Percentiles rank a stretch among this genome's conserved stretches.
phyloP scores from a whole-genome alignment of 2,329 filamentous ascomycete genomes.

The Hymenoscyphus fructigenus region DNA sequence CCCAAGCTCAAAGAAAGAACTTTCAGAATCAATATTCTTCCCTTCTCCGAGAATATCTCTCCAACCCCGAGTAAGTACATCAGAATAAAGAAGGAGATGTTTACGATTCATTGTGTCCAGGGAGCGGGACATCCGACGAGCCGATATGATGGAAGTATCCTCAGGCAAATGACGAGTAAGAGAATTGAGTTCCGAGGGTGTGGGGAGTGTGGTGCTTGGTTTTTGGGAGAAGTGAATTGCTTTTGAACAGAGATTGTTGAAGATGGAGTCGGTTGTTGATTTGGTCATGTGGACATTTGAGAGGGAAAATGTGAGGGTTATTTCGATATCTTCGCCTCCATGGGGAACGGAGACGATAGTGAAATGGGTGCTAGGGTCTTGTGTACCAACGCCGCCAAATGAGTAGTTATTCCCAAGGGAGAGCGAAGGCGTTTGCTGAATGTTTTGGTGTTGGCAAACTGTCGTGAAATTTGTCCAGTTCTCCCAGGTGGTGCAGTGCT shows the following conservation, averaged over 20 bases:
- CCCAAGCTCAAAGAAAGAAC: slow-evolving; percentile 16
- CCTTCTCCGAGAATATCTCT: slow-evolving; percentile 10
- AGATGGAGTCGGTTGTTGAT: slow-evolving; percentile 10
- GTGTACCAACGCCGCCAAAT: slow-evolving; percentile 13
- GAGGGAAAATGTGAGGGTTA: slow-evolving; percentile 15
- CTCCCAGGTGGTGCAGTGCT: slow-evolving; percentile 21
- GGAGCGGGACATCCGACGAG: background rate
- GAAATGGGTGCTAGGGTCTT: slow-evolving; percentile 21
- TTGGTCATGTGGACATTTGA: slow-evolving; percentile 11
- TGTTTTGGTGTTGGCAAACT: slow-evolving; percentile 23
- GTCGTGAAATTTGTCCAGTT: slow-evolving; percentile 20
- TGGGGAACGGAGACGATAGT: slow-evolving; percentile 16
- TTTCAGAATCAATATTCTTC: slow-evolving; percentile 4
- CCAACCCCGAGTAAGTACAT: slow-evolving; percentile 10
- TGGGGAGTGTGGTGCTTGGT: slow-evolving; percentile 5
- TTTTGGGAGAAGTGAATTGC: slow-evolving; percentile 8
- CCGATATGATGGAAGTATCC: background rate
- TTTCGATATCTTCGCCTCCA: slow-evolving; percentile 15
- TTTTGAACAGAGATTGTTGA: slow-evolving; percentile 12
- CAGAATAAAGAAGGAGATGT: slow-evolving; percentile 5
- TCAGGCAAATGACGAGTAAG: background rate
- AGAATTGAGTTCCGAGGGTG: slow-evolving; percentile 1
- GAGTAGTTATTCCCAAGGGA: slow-evolving; percentile 15
- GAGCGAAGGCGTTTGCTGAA: slow-evolving; percentile 8
- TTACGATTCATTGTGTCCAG: slow-evolving; percentile 3